phyloP scores from a whole-genome alignment of 768 basidiomycete species.

The Piloderma croceum region DNA sequence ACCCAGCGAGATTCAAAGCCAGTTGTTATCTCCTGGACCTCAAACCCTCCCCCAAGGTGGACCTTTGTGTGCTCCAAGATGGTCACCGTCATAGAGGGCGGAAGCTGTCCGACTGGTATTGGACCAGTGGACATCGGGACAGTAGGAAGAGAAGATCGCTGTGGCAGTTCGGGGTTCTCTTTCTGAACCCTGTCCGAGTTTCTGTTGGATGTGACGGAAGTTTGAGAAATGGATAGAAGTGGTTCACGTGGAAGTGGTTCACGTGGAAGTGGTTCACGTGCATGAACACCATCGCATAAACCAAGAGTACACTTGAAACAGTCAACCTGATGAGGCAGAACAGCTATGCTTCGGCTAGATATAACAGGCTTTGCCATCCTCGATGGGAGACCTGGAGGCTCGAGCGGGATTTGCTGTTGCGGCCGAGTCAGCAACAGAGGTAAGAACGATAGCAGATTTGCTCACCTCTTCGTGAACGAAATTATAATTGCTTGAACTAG shows the following conservation, averaged over 20 bases:
- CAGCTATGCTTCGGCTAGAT: too few relatives aligned
- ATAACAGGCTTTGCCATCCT: too few relatives aligned
- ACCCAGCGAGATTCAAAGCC: conserved; percentile 68
- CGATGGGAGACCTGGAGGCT: background rate
- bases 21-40: conserved; percentile 50
- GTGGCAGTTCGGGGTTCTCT: too few relatives aligned
- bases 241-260: background rate
- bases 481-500: background rate
- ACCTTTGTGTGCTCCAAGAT: conserved; percentile 54
- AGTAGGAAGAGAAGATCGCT: too few relatives aligned
- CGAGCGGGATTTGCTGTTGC: background rate
- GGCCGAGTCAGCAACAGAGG: background rate
- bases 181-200: background rate
- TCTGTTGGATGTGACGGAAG: background rate
- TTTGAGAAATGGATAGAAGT: background rate
- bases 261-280: too few relatives aligned
- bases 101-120: background rate
- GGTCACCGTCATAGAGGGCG: conserved; percentile 13
- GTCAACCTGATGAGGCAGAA: background rate
- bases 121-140: too few relatives aligned
- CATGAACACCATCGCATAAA: too few relatives aligned
- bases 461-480: background rate
- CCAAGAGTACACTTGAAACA: background rate
- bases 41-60: conserved; percentile 56
- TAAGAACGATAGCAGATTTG: background rate